These are phyloP conservation scores for Solanum chacoense DNA, from an alignment of 305 asterid genomes.

Conservation along the genomic window DNA sequence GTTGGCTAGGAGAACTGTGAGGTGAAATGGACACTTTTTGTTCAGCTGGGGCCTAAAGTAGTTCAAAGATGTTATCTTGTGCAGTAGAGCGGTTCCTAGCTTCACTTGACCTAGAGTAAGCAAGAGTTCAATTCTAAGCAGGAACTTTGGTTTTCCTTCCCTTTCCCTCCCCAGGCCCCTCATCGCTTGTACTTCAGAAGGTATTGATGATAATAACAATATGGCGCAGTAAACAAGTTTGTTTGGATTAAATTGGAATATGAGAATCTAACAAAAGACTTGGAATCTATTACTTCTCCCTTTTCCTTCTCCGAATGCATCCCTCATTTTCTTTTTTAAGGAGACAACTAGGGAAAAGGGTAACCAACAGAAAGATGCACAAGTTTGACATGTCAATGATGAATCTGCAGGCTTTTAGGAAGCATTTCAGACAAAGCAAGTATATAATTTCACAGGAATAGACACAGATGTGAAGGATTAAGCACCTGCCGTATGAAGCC, in stretches of 20 bases:
- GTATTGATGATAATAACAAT: neutral
- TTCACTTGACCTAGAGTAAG: neutral
- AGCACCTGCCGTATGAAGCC: constrained; percentile 23
- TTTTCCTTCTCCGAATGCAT: neutral
- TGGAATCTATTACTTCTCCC: neutral
- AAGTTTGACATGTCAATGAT: neutral
- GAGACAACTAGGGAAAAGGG: neutral
- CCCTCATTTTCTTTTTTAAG: neutral
- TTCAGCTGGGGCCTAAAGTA: neutral
- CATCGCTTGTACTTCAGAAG: neutral
- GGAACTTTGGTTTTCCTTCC: neutral
- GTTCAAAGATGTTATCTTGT: neutral
- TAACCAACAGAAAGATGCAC: neutral
- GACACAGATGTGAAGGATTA: neutral
- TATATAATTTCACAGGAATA: neutral
- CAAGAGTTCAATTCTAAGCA: neutral
- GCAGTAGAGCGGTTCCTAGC: neutral
- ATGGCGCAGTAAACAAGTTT: neutral
- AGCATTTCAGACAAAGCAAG: neutral
- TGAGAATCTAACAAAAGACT: neutral
- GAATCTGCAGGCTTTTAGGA: neutral
- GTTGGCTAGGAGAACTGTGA: neutral
- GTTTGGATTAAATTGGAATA: neutral
- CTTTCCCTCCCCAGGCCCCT: neutral
- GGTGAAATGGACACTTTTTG: neutral